Base-by-base conservation (phyloP, 2,329 filamentous ascomycete genomes). In the Aphanocladium album region DNA sequence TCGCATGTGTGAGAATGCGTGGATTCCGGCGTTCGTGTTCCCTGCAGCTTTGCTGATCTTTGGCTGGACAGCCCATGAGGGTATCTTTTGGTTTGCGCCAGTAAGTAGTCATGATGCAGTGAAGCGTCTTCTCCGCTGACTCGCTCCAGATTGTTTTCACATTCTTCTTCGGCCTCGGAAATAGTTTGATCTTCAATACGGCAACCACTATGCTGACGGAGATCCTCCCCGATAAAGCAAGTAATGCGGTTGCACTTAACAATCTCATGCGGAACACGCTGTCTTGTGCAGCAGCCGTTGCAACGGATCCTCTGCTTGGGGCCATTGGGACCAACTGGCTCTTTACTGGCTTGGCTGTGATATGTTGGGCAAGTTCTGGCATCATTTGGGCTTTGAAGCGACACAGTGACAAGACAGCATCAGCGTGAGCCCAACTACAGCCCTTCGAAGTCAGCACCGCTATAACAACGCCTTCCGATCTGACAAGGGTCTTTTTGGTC, bases 261-360 rank as follows among this genome's bases (percentile, higher is more conserved):
- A 53, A 53, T n/a, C 50, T 53, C n/a, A 53, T 53, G 50, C 30
- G 50, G 14, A 53, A 53, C 23, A 53, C 50, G 11, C 12, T 53
- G 33, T 53, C 50, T 14, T 53, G 50, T 19, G 50, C 21, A 23
- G 50, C 33, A 14, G 50, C 50, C 16, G 50, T 53, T 9, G 50
- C 35, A 3, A 53, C 50, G 16, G 50, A 53, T 9, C 50, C 33
- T 19, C 50, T 53, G 11, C n/a, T 53, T 25, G 35, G 17, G 9
- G 33, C 30, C 8, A 53, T 53, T 39, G 50, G 33, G 3, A 25
- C 21, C 11, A n/a, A 53, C 6, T 53, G 50, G 50, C 50, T 53
- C 3, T 53, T 53, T 7, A 53, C 30, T 17, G 50, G 50, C 3
- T 5, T 53, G 3, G 50, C 50, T 5, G 35, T 53, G 2, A 53